A percentile compares a stretch with the other conserved stretches of the same genome.
Conservation (phyloP, 805 yeast species). For the Yamadazyma nakazawae region DNA sequence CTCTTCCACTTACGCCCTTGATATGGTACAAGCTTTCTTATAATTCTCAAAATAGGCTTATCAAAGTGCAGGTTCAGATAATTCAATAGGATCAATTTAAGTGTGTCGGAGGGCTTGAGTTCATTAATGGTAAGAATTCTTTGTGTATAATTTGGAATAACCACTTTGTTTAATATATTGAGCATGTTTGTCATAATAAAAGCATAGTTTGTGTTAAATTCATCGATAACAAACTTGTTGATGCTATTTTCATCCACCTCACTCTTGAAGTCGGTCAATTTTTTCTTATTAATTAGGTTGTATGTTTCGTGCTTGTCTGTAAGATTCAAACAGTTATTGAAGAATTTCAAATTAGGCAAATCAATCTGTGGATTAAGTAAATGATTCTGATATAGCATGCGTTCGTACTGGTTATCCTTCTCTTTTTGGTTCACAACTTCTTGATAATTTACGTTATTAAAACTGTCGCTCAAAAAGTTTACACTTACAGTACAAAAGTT, state of each 20-base stretch:
- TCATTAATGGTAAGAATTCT: conserved; percentile 63
- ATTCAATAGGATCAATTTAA: conserved; percentile 55
- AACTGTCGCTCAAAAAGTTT: conserved; percentile 32
- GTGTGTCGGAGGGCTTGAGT: conserved; percentile 57
- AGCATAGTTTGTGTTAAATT: conserved; percentile 43
- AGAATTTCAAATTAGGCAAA: conserved; percentile 34
- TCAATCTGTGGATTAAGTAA: conserved; percentile 36
- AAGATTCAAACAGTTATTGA: conserved; percentile 29
- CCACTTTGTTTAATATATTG: conserved; percentile 51
- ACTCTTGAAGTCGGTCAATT: conserved; percentile 26
- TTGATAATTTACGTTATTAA: conserved; percentile 35
- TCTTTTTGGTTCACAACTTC: conserved; percentile 13
- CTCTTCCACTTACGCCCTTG: conserved; percentile 94
- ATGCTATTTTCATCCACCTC: conserved; percentile 23
- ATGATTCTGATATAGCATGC: conserved; percentile 34
- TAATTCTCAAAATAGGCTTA: conserved; percentile 65
- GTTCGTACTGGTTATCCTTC: conserved; percentile 26
- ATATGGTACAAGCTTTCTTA: conserved; percentile 81
- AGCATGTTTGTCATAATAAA: conserved; percentile 50
- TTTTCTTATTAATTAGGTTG: conserved; percentile 28
- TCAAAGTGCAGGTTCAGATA: conserved; percentile 59
- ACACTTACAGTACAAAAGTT: conserved; percentile 43
- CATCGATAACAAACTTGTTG: conserved; percentile 20
- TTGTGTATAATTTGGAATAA: conserved; percentile 65
- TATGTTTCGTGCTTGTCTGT: conserved; percentile 5